Percentiles rank a stretch among this genome's conserved stretches.
Evolutionary conservation across 1,284 basidiomycete species (phyloP).

Genomic region (Cutaneotrichosporon arboriforme): DNA sequence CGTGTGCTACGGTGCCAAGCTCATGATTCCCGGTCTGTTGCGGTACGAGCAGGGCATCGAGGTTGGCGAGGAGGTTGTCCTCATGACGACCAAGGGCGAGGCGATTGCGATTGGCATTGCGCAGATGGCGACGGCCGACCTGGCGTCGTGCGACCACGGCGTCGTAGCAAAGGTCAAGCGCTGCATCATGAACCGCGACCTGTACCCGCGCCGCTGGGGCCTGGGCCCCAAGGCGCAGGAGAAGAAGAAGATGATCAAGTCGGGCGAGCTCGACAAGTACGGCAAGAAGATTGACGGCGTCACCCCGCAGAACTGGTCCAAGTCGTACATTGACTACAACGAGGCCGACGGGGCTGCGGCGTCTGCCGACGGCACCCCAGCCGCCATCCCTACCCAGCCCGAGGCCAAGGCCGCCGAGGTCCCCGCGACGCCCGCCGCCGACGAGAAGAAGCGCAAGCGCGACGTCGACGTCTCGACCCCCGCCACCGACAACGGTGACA

Average conservation of each 20-base stretch:
- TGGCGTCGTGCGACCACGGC: constrained; percentile 97
- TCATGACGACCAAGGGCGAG: constrained; percentile 99
- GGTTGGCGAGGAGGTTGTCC: constrained; percentile 91
- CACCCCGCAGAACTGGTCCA: constrained; percentile 86
- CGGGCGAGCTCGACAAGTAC: constrained; percentile 92
- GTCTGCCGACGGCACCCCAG: constrained; percentile 11
- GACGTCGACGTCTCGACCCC: constrained; percentile 44
- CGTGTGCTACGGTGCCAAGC: constrained; percentile 98
- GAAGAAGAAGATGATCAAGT: constrained; percentile 98
- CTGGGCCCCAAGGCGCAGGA: constrained; percentile 92
- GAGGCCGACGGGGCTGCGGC: constrained; percentile 42
- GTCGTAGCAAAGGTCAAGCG: constrained; percentile 99
- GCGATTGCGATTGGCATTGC: constrained; percentile 94
- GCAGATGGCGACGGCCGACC: constrained; percentile 98
- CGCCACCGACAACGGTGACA: constrained; percentile 50
- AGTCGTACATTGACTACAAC: constrained; percentile 87
- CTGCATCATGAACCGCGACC: constrained; percentile 99
- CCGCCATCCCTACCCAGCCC: constrained; percentile 40
- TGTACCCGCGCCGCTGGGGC: constrained; percentile 97
- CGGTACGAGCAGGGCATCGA: constrained; percentile 96
- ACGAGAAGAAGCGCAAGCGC: constrained; percentile 53
- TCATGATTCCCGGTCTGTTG: constrained; percentile 98
- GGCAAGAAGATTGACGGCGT: constrained; percentile 86
- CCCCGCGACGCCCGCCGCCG: constrained; percentile 38
- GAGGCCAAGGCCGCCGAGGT: constrained; percentile 25